Conservation (phyloP, 202 grass and related monocot species). For the Zizania palustris region DNA sequence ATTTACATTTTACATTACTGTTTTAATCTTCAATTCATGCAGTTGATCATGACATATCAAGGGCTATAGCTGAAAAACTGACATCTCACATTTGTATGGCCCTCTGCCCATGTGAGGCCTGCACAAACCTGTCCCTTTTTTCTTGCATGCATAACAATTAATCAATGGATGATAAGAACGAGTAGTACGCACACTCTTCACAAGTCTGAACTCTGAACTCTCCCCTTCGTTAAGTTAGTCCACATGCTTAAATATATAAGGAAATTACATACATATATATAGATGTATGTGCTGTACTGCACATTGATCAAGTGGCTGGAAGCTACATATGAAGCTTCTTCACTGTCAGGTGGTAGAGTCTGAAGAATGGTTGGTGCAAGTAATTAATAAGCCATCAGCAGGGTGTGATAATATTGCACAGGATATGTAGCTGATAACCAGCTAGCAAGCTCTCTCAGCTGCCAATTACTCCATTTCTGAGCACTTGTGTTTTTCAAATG, state of each 20-base stretch:
- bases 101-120: constrained; percentile 39
- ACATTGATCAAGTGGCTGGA: background rate
- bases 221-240: background rate
- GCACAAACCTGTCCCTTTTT: constrained; percentile 28
- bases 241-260: background rate
- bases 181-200: background rate
- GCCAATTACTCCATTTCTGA: background rate
- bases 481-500: background rate
- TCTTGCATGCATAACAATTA: too few relatives aligned
- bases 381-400: constrained; percentile 28
- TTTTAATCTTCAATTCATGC: background rate
- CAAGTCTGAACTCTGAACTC: background rate
- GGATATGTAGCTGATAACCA: background rate
- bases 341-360: background rate
- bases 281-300: background rate
- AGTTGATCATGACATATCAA: background rate
- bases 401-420: background rate
- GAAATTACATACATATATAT: background rate
- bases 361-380: constrained; percentile 26
- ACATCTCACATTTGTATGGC: background rate
- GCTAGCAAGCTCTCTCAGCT: background rate
- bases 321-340: background rate
- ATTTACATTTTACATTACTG: background rate
- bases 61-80: background rate
- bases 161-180: background rate